Conservation (phyloP, 257 asterid genomes). For the Primulina tabacum region DNA sequence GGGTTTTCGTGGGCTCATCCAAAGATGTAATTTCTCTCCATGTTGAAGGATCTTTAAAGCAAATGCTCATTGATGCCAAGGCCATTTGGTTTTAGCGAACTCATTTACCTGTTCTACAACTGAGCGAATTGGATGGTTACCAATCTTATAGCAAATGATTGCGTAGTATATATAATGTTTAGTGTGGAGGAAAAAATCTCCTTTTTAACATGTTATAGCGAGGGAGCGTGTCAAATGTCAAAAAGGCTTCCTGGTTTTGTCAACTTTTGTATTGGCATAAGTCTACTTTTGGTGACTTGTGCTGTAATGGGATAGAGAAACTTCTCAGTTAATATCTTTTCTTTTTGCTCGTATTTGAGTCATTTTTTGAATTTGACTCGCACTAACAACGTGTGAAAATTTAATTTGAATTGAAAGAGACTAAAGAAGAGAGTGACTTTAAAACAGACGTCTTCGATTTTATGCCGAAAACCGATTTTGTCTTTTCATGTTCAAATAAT, state of each 20-base stretch:
- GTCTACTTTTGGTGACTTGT: constrained; percentile 36
- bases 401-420: not conserved
- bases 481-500: too few species aligned
- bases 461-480: too few species aligned
- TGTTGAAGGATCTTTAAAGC: constrained; percentile 71
- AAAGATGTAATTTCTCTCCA: constrained; percentile 63
- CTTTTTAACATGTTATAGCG: not conserved
- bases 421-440: too few species aligned
- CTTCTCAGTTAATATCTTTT: not conserved
- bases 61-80: constrained; percentile 59
- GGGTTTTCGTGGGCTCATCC: constrained; percentile 63
- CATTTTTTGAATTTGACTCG: not conserved
- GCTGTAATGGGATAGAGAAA: constrained; percentile 4
- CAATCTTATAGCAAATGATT: not conserved
- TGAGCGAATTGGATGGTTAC: not conserved
- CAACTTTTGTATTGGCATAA: constrained; percentile 15
- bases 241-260: constrained; percentile 23
- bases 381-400: not conserved
- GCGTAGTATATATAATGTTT: not conserved
- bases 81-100: constrained; percentile 68
- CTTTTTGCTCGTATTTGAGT: not conserved
- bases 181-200: not conserved
- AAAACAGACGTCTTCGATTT: too few species aligned
- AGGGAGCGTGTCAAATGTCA: constrained; percentile 30
- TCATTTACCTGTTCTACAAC: not conserved